Percentiles rank a stretch among this genome's conserved stretches.
Conservation (phyloP, 2,329 filamentous ascomycete species). For the Penicillium sclerotiorum region DNA sequence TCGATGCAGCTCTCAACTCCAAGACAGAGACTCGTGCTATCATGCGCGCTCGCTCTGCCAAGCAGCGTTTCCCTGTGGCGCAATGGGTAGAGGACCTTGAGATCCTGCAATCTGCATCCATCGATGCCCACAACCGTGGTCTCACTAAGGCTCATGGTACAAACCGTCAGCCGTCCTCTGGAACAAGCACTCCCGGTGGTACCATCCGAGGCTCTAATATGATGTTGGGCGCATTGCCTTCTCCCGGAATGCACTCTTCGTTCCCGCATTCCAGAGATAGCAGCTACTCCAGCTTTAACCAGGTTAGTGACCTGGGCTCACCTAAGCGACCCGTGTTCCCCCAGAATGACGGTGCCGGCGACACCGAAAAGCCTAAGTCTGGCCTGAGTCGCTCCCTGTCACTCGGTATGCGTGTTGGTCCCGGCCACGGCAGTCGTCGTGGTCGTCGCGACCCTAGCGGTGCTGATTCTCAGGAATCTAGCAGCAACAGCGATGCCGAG, state of each 20-base stretch:
- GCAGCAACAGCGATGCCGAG: constrained; percentile 29
- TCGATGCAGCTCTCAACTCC: constrained; percentile 62
- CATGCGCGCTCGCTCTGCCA: constrained; percentile 67
- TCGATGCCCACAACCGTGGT: constrained; percentile 57
- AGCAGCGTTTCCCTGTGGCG: constrained; percentile 68
- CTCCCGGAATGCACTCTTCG: constrained; percentile 32
- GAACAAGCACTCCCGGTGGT: constrained; percentile 43
- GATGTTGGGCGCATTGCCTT: constrained; percentile 25
- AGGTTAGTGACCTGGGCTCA: constrained; percentile 36
- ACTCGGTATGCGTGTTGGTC: constrained; percentile 47
- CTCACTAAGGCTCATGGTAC: constrained; percentile 33
- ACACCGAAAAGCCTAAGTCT: constrained; percentile 35
- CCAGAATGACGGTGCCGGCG: constrained; percentile 34
- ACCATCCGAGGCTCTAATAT: constrained; percentile 24
- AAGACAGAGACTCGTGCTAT: constrained; percentile 58
- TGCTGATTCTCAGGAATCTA: constrained; percentile 22
- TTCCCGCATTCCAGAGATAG: constrained; percentile 23
- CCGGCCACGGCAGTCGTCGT: constrained; percentile 41
- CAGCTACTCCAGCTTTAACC: constrained; percentile 30
- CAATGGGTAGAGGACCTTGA: constrained; percentile 69
- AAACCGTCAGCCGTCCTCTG: constrained; percentile 44
- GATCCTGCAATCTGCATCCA: constrained; percentile 62
- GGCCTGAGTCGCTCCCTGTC: constrained; percentile 44
- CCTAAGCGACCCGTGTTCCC: constrained; percentile 43
- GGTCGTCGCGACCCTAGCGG: constrained; percentile 25